Evolutionary conservation across 257 asterid genomes (phyloP).

Genomic region (Mitragyna speciosa): DNA sequence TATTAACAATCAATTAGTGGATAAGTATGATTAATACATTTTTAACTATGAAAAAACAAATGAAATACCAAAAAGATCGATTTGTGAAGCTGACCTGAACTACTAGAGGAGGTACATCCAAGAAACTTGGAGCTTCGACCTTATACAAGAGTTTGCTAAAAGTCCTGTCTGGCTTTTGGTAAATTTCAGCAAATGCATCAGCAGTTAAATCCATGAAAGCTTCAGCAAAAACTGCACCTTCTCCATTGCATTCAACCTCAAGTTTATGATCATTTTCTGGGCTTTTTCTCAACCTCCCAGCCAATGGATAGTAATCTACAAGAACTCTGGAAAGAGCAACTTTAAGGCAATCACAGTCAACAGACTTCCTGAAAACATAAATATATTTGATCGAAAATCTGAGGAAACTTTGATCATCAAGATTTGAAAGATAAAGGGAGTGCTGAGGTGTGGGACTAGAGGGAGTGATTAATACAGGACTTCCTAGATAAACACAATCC

Average conservation of each 20-base stretch:
- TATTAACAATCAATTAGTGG: too few species aligned
- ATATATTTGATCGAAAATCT: conserved; percentile 74
- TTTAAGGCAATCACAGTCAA: conserved; percentile 40
- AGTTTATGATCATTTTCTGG: conserved; percentile 52
- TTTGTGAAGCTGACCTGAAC: conserved; percentile 52
- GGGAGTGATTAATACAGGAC: conserved; percentile 53
- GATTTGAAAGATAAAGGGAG: conserved; percentile 63
- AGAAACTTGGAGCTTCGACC: conserved; percentile 54
- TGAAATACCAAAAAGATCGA: background rate
- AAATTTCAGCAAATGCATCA: conserved; percentile 44
- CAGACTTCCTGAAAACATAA: conserved; percentile 49
- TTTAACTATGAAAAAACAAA: background rate
- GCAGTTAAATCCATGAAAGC: conserved; percentile 58
- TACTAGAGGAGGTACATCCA: conserved; percentile 77
- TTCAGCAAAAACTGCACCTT: conserved; percentile 80
- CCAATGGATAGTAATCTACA: conserved; percentile 70
- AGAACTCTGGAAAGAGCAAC: conserved; percentile 56
- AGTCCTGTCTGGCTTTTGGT: conserved; percentile 53
- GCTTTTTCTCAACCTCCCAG: conserved; percentile 61
- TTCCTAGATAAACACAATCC: conserved; percentile 47
- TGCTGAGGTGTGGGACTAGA: conserved; percentile 49
- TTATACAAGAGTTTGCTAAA: conserved; percentile 61
- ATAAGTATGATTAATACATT: too few species aligned
- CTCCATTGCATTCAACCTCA: conserved; percentile 72
- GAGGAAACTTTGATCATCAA: conserved; percentile 77